Conservation (phyloP, 1,284 basidiomycete genomes). For the Moesziomyces sp. region DNA sequence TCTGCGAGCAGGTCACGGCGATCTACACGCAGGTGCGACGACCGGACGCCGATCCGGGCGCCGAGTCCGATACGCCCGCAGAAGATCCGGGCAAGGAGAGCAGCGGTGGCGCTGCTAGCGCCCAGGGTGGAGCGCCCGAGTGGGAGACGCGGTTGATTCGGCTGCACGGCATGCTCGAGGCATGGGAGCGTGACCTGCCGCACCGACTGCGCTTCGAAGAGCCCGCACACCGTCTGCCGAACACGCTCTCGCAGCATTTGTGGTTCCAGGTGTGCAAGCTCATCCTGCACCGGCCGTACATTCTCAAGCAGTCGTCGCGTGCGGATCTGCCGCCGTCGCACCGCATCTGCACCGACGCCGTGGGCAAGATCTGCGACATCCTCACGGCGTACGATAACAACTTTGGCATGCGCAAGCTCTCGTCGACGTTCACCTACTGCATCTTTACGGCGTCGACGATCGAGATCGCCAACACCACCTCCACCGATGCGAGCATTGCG, state of each 20-base stretch:
- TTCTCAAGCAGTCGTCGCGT: conserved; percentile 46
- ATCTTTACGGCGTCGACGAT: conserved; percentile 58
- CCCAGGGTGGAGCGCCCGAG: conserved; percentile 10
- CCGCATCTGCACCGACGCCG: conserved; percentile 52
- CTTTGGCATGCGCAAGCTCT: conserved; percentile 51
- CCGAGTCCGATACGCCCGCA: not conserved
- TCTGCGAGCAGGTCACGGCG: conserved; percentile 48
- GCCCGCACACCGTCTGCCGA: conserved; percentile 40
- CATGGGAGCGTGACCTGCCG: conserved; percentile 32
- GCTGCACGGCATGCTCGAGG: conserved; percentile 29
- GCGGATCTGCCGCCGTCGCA: conserved; percentile 47
- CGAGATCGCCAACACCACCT: conserved; percentile 58
- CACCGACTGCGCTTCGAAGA: conserved; percentile 38
- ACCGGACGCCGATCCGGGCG: conserved; percentile 9
- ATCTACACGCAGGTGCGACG: conserved; percentile 49
- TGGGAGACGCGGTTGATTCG: conserved; percentile 33
- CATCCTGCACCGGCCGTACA: conserved; percentile 53
- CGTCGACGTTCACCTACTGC: conserved; percentile 51
- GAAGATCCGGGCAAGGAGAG: not conserved
- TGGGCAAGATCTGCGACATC: conserved; percentile 44
- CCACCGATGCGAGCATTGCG: conserved; percentile 32
- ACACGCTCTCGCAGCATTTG: conserved; percentile 34
- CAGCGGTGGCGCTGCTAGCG: not conserved
- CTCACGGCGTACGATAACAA: conserved; percentile 47
- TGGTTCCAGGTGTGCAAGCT: conserved; percentile 51